Base-by-base conservation (phyloP, 306 rosid species). In the Clitoria ternatea region DNA sequence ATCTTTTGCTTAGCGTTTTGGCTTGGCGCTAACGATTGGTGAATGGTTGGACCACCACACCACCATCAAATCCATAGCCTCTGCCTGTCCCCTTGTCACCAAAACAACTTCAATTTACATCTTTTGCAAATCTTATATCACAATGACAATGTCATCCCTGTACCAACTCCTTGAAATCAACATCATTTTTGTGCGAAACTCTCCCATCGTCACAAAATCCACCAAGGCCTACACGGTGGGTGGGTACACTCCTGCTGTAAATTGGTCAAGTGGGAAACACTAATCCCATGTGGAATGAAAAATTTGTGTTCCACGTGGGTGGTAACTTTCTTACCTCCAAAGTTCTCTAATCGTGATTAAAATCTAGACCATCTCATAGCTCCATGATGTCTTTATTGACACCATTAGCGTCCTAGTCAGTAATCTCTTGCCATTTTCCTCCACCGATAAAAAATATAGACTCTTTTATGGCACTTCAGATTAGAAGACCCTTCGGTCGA, bases 241-340 rank as follows among this genome's bases (percentile, higher is more conserved):
- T 94, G 97, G 96, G 23, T 94, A 0, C 50, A 83, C 22, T 88
- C 92, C 0, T 66, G 85, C 5, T 85, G 91, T 2, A 94, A 84
- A 69, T 29, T 90, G 3, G 36, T 74, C 59, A 67, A 8, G 69
- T 47, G 1, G 96, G 96, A 9, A 72, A 83, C 44, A 85, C 79
- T 13, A 77, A 66, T 60, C 97, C 98, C 0, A 81, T 80, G 0
- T 94, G 97, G 98, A 87, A 90, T 72, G 92, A 94, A 63, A 90
- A 87, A 39, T 87, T 94, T 47, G 89, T 91, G 8, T 94, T 90
- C 73, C 85, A 80, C 1, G 86, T 94, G 1, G 86, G 83, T 2
- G 74, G 85, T 0, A 69, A 80, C 1, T 83, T 88, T 49, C 86
- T 90, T 61, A 45, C 22, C 0, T 56, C 73, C 1, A 72, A 2